Conservation (phyloP, 1,139 yeast species). For the Lodderomyces jiufengensis region DNA sequence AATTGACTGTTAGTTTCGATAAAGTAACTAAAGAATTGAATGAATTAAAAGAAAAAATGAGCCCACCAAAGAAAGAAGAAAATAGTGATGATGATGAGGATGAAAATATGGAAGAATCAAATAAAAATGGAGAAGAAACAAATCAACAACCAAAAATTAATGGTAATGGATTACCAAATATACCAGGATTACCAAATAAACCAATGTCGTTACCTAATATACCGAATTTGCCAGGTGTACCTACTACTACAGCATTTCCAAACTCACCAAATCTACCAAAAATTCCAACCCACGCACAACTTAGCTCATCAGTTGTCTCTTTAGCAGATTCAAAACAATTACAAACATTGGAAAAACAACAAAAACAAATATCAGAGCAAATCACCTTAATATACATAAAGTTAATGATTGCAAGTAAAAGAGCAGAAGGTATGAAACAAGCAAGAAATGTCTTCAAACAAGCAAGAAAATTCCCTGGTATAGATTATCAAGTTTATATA, state of each 20-base stretch:
- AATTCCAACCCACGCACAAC: constrained; percentile 5
- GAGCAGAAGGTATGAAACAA: constrained; percentile 65
- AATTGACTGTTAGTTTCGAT: constrained; percentile 33
- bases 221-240: constrained; percentile 2
- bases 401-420: constrained; percentile 58
- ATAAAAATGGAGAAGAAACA: constrained; percentile 1
- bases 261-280: constrained; percentile 3
- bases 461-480: constrained; percentile 48
- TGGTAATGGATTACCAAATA: background rate
- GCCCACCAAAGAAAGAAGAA: constrained; percentile 12
- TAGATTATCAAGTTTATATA: constrained; percentile 74
- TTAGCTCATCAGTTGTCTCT: constrained; percentile 9
- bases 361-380: constrained; percentile 27
- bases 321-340: constrained; percentile 12
- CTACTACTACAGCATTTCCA: background rate
- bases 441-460: constrained; percentile 67
- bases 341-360: constrained; percentile 11
- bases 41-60: constrained; percentile 19
- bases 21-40: constrained; percentile 21
- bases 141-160: background rate
- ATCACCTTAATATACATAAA: constrained; percentile 52
- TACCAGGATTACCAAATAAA: constrained; percentile 2
- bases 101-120: constrained; percentile 6
- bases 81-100: constrained; percentile 17
- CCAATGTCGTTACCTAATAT: constrained; percentile 2